Conservation (phyloP, 2,329 filamentous ascomycete species). For the Davidsoniella eucalypti region DNA sequence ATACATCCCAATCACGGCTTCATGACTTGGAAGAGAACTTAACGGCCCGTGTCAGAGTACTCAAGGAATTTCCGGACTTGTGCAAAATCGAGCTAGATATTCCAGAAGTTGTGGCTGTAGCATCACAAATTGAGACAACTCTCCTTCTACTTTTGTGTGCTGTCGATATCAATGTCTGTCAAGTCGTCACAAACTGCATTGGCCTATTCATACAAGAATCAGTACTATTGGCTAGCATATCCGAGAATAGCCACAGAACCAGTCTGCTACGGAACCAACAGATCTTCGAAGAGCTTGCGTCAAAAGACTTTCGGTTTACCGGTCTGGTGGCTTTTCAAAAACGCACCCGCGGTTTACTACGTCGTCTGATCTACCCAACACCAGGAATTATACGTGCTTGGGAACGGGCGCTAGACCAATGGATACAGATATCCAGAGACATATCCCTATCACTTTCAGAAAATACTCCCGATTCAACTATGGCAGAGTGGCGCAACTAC, state of each 20-base stretch:
- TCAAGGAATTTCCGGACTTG: constrained; percentile 20
- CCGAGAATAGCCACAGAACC: constrained; percentile 20
- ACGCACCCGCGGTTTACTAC: constrained; percentile 40
- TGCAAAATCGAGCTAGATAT: constrained; percentile 37
- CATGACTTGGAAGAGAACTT: constrained; percentile 31
- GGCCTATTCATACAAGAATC: constrained; percentile 45
- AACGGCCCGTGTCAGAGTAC: constrained; percentile 34
- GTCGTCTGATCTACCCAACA: constrained; percentile 44
- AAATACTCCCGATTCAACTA: constrained; percentile 34
- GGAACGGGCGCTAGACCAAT: constrained; percentile 48
- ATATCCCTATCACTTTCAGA: constrained; percentile 38
- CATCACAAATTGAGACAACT: constrained; percentile 42
- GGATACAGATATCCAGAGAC: constrained; percentile 47
- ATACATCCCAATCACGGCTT: constrained; percentile 8
- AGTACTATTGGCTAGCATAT: constrained; percentile 34
- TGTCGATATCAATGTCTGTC: constrained; percentile 47
- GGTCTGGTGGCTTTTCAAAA: constrained; percentile 56
- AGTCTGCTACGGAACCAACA: constrained; percentile 42
- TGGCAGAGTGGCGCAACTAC: constrained; percentile 52
- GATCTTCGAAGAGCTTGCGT: constrained; percentile 45
- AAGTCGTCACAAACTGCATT: constrained; percentile 45
- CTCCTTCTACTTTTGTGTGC: constrained; percentile 49
- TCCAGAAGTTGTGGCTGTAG: constrained; percentile 34
- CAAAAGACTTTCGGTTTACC: constrained; percentile 47
- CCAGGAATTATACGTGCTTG: constrained; percentile 51